Base-by-base conservation (phyloP, 2,329 filamentous ascomycete species). In the Aspergillaceae sp. region DNA sequence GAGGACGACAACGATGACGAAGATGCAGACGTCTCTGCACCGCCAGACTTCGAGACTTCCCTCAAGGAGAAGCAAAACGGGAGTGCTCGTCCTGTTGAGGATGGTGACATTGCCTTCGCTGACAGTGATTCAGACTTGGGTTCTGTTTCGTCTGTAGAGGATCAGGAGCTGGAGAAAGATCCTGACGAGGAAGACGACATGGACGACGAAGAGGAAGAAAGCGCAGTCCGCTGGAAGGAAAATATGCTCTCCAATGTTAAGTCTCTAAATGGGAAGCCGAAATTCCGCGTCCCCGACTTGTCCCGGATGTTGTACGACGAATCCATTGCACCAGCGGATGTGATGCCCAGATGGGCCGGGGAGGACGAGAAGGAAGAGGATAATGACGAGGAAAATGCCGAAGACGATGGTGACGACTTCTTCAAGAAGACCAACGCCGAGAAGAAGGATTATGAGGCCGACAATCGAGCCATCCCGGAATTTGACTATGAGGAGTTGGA, bases 121-220 rank as follows among this genome's bases (percentile, higher is more conserved):
- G 92, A 98, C 60, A 95, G 88, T 60, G 94, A 98, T 65, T 98
- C 92, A 0, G 94, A 98, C 63, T 76, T 98, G 4, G 92, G 92
- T 5, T 95, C 91, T 3, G 68, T 96, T 52, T 94, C 87, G 6
- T 76, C 74, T 1, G 75, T 71, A 6, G 77, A 80, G 5, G 77
- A 79, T 19, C 74, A 76, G 48, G 74, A 77, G 29, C 53, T 75
- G 2, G 75, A 77, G 41, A 74, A 74, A 46, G 72, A 72, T 19
- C 67, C 72, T 0, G 69, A 70, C 4, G 66, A 67, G 0, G 72
- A 74, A 0, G 70, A 73, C 7, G 68, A 72, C 10, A 68, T 72
- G 0, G 76, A 79, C n/a, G 78, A 79, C 36, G 71, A 73, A 11
- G 85, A 87, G 44, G 87, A 91, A 41, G 83, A 85, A 35, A 84